Conservation (phyloP, 1,284 basidiomycete genomes). For the Ceratorhiza oryzae-sativae region DNA sequence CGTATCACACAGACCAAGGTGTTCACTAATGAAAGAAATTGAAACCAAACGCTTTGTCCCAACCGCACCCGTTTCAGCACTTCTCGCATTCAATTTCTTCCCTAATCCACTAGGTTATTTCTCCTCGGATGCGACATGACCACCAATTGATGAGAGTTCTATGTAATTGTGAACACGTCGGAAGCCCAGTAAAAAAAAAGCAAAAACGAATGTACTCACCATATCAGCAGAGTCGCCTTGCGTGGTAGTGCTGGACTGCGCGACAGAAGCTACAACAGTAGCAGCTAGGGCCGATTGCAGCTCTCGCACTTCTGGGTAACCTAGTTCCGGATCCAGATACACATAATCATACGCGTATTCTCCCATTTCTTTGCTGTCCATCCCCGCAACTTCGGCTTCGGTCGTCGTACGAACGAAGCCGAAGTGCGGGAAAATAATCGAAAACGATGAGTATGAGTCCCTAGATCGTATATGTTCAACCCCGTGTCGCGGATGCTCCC, state of each 20-base stretch:
- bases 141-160: neutral
- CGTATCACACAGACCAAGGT: too few species aligned
- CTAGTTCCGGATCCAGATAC: conserved; percentile 66
- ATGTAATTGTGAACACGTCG: neutral
- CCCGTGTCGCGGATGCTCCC: too few species aligned
- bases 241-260: neutral
- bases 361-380: conserved; percentile 93
- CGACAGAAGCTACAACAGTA: neutral
- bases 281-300: neutral
- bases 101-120: neutral
- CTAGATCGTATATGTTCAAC: too few species aligned
- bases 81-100: too few species aligned
- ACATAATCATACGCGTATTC: conserved; percentile 95
- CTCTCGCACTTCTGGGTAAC: conserved; percentile 6
- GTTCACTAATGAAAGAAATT: too few species aligned
- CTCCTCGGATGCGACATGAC: neutral
- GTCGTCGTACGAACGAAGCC: conserved; percentile 80
- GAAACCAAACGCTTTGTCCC: too few species aligned
- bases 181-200: neutral
- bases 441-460: conserved; percentile 90
- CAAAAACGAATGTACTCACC: neutral
- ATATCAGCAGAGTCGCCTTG: neutral
- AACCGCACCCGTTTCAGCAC: too few species aligned
- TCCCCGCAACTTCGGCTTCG: conserved; percentile 88
- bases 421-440: conserved; percentile 88